These are phyloP conservation scores for Coccomyxa subellipsoidea DNA, from an alignment of 163 green algal genomes.

Conservation along the genomic window DNA sequence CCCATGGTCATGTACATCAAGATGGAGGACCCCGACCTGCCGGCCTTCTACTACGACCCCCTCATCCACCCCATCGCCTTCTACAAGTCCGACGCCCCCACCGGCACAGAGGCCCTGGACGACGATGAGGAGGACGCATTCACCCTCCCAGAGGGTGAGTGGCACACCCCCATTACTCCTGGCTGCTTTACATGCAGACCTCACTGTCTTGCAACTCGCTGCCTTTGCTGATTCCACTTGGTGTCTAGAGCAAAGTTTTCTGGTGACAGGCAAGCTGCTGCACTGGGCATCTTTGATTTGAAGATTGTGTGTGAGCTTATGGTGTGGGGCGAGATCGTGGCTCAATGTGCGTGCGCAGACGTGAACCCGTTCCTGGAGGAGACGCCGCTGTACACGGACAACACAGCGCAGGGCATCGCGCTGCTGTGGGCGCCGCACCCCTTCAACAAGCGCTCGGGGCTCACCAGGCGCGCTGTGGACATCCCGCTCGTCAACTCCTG, in stretches of 20 bases:
- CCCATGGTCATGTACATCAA: conserved; percentile 99
- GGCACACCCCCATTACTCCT: too few relatives aligned
- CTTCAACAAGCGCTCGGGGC: conserved; percentile 89
- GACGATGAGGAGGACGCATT: conserved; percentile 83
- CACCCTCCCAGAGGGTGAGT: conserved; percentile 67
- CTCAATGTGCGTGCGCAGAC: too few relatives aligned
- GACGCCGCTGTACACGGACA: conserved; percentile 82
- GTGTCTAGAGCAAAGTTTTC: too few relatives aligned
- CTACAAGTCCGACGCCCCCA: conserved; percentile 53
- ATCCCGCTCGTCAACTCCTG: conserved; percentile 93
- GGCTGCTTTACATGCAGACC: too few relatives aligned
- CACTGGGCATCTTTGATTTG: neutral
- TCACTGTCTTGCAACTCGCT: too few relatives aligned
- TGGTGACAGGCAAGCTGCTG: too few relatives aligned
- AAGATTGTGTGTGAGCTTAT: neutral
- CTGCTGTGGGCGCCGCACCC: conserved; percentile 93
- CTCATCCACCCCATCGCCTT: conserved; percentile 97
- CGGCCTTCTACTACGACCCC: conserved; percentile 99
- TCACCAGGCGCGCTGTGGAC: conserved; percentile 84
- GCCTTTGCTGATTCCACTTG: too few relatives aligned
- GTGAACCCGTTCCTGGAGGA: conserved; percentile 75
- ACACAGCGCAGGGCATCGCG: conserved; percentile 86
- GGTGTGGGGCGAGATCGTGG: neutral
- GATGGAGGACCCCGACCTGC: conserved; percentile 97
- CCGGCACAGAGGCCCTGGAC: neutral